Base-by-base conservation (phyloP, 2,329 filamentous ascomycete species). In the Venturia pyrina region DNA sequence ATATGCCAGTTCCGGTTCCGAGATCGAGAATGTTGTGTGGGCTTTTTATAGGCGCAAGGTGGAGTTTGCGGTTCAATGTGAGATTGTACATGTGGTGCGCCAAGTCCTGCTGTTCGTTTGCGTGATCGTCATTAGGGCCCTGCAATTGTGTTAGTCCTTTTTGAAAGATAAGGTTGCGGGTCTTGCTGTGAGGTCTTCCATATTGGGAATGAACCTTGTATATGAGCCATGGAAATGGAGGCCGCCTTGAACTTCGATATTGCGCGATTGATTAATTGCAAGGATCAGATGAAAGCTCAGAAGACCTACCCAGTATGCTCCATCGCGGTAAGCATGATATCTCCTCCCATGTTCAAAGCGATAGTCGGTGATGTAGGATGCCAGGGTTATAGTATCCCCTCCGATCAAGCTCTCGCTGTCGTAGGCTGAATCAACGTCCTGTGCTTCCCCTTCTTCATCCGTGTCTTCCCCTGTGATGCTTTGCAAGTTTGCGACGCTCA, bases 1-100 rank as follows among this genome's bases (percentile, higher is more conserved):
- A 75, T 62, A 77, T 72, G 21, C 80, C 80, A 2, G 80, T 83
- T 0, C 81, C 81, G 1, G 79, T 82, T n/a, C 80, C 80, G 34
- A 80, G 70, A 70, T 83, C 81, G 1, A 83, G 72, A 8, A 78
- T 72, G 8, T 67, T 48, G 6, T 65, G 57, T 8, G 72, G 72
- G 11, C 1, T 15, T 15, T 67, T 57, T 60, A 65, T 64, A 48
- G 64, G 62, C 8, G 62, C 62, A 13, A 64, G 46, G 46, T 64
- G 32, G 15, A 64, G 43, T 56, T 63, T 62, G 28, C 41, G 19
- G 74, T 69, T 71, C 69, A 17, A 68, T 0, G 74, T 74, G 67
- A 78, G 68, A 50, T 73, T 67, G 70, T 75, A 76, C 68, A 80
- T 72, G 70, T 78, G 73, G 67, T 78, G 76, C 11, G 78, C 77